Evolutionary conservation across 176 grass and related monocot genomes (phyloP).

Genomic region (Eragrostis nindensis): DNA sequence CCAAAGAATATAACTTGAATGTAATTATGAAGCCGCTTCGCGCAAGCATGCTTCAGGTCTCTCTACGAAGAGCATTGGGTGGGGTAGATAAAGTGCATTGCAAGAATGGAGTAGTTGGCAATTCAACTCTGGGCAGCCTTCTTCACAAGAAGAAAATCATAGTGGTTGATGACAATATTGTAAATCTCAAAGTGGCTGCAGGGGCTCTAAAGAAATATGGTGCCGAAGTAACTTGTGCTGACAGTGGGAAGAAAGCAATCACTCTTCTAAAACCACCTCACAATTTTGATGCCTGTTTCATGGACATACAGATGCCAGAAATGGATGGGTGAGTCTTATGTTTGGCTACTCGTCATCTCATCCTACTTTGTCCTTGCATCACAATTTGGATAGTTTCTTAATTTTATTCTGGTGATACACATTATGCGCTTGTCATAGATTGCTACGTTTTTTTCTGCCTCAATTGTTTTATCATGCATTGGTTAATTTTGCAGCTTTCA

Average conservation of each 20-base stretch:
- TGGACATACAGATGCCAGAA: slow-evolving; percentile 99
- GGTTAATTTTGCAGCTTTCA: slow-evolving; percentile 71
- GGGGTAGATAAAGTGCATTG: slow-evolving; percentile 53
- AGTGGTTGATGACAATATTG: slow-evolving; percentile 90
- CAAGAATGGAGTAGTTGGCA: slow-evolving; percentile 70
- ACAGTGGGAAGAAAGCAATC: slow-evolving; percentile 79
- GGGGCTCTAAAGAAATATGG: slow-evolving; percentile 98
- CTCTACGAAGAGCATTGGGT: slow-evolving; percentile 68
- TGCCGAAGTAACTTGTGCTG: slow-evolving; percentile 74
- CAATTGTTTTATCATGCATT: not conserved
- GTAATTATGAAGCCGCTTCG: slow-evolving; percentile 93
- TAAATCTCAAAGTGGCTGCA: slow-evolving; percentile 94
- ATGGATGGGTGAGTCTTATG: slow-evolving; percentile 83
- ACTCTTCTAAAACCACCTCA: slow-evolving; percentile 78
- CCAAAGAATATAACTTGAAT: slow-evolving; percentile 65
- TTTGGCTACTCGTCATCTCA: slow-evolving; percentile 7
- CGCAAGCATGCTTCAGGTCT: slow-evolving; percentile 87
- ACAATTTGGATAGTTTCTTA: not conserved
- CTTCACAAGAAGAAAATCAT: slow-evolving; percentile 87
- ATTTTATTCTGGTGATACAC: slow-evolving; percentile 1
- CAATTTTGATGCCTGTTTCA: slow-evolving; percentile 97
- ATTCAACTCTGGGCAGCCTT: slow-evolving; percentile 64
- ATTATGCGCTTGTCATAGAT: not conserved
- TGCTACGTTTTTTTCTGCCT: not conserved
- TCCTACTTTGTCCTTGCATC: not conserved